A percentile compares a stretch with the other conserved stretches of the same genome.
Conservation (phyloP, 768 basidiomycete genomes). For the Collybia sp. region DNA sequence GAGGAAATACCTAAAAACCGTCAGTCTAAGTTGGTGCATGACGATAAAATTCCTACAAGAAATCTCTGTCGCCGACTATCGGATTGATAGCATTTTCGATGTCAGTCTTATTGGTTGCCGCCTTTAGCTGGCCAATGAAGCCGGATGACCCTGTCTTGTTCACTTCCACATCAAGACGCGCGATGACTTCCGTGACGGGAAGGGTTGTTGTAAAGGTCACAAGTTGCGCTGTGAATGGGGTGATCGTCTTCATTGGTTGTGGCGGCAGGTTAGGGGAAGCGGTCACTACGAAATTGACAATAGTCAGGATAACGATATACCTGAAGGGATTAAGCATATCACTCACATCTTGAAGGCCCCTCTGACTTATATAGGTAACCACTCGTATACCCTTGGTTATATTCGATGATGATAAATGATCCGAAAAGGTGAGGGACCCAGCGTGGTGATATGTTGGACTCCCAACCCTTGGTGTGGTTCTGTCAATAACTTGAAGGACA, state of each 20-base stretch:
- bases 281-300: not conserved
- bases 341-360: too few relatives aligned
- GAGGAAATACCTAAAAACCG: constrained; percentile 31
- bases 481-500: too few relatives aligned
- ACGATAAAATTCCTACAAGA: constrained; percentile 31
- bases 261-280: not conserved
- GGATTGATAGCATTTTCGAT: constrained; percentile 26
- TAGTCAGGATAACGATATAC: not conserved
- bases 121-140: constrained; percentile 16
- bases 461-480: too few relatives aligned
- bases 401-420: too few relatives aligned
- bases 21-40: not conserved
- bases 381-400: too few relatives aligned
- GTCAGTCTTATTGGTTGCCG: constrained; percentile 28
- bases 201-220: constrained; percentile 38
- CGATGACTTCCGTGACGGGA: constrained; percentile 33
- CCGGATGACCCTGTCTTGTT: constrained; percentile 31
- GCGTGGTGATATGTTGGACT: too few relatives aligned
- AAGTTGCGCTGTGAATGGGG: constrained; percentile 31
- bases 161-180: constrained; percentile 37
- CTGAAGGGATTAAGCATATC: too few relatives aligned
- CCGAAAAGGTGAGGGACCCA: too few relatives aligned
- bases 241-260: constrained; percentile 22
- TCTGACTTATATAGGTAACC: too few relatives aligned
- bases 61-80: constrained; percentile 29